Percentiles rank a stretch among this genome's conserved stretches.
phyloP scores from a whole-genome alignment of 768 basidiomycete genomes.

The Clitopilus hobsonii region DNA sequence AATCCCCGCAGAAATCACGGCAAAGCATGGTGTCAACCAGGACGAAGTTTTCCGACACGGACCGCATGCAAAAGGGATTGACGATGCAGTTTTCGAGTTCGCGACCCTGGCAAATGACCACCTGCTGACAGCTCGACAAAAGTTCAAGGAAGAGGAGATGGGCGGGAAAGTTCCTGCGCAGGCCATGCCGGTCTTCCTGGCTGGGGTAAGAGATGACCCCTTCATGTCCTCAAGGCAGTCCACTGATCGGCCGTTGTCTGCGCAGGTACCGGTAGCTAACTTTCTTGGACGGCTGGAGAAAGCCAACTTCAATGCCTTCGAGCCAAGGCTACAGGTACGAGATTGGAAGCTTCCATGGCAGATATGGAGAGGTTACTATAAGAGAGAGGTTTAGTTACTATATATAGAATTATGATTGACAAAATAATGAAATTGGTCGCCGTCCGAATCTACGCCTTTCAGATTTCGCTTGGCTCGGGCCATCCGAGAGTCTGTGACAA shows the following conservation, averaged over 20 bases:
- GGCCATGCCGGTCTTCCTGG: constrained; percentile 69
- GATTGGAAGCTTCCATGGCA: constrained; percentile 80
- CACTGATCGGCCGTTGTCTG: constrained; percentile 14
- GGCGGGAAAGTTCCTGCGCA: constrained; percentile 47
- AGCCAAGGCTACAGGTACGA: constrained; percentile 53
- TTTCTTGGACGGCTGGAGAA: constrained; percentile 66
- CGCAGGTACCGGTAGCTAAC: constrained; percentile 61
- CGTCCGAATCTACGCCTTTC: constrained; percentile 31
- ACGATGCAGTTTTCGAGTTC: constrained; percentile 80
- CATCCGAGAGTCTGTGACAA: constrained; percentile 1
- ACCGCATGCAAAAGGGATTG: constrained; percentile 51
- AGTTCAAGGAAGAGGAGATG: constrained; percentile 49
- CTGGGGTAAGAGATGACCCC: constrained; percentile 51
- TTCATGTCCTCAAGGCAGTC: constrained; percentile 5
- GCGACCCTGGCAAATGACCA: constrained; percentile 81
- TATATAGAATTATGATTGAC: constrained; percentile 22
- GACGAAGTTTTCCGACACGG: constrained; percentile 72
- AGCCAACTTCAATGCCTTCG: constrained; percentile 69
- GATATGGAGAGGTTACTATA: constrained; percentile 45
- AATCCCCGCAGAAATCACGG: constrained; percentile 79
- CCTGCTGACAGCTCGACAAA: constrained; percentile 65
- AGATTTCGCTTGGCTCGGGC: constrained; percentile 20
- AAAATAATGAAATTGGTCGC: constrained; percentile 34
- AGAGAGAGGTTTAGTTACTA: constrained; percentile 31
- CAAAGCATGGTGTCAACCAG: constrained; percentile 71